phyloP scores from a whole-genome alignment of 2,329 filamentous ascomycete species.

The Cercospora zeae-maydis region DNA sequence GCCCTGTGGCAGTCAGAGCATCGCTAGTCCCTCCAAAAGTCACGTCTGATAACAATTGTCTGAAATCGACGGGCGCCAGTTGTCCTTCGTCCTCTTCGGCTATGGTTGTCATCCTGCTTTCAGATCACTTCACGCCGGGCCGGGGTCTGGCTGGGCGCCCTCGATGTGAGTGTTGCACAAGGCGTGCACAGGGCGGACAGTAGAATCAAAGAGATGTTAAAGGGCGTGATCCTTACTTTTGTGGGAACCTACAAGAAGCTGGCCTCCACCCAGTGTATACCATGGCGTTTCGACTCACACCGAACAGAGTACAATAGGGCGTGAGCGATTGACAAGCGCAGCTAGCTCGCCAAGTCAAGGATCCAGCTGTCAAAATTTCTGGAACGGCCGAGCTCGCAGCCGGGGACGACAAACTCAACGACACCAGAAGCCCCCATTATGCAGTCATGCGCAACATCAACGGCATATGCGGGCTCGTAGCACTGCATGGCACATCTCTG shows the following conservation, averaged over 20 bases:
- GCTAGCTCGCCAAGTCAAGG: constrained; percentile 11
- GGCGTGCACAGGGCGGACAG: constrained; percentile 1
- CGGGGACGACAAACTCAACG: neutral
- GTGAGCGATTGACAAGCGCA: constrained; percentile 9
- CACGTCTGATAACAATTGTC: constrained; percentile 16
- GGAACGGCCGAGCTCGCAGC: neutral
- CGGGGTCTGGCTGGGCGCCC: neutral
- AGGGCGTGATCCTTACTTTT: constrained; percentile 8
- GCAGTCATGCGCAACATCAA: neutral
- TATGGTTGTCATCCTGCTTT: constrained; percentile 19
- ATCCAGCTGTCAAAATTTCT: constrained; percentile 5
- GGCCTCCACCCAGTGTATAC: neutral
- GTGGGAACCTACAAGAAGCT: constrained; percentile 1
- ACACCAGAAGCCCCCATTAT: neutral
- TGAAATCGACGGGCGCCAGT: constrained; percentile 17
- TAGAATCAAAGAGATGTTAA: neutral
- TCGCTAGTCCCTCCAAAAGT: constrained; percentile 12
- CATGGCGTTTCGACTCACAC: constrained; percentile 7
- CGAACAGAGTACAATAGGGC: constrained; percentile 12
- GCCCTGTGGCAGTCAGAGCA: constrained; percentile 8
- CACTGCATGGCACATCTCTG: neutral
- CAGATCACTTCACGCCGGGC: neutral
- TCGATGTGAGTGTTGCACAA: constrained; percentile 2
- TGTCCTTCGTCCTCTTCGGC: constrained; percentile 18
- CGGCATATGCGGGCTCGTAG: neutral